Evolutionary conservation across 257 asterid species (phyloP).

Genomic region (Penstemon davidsonii): DNA sequence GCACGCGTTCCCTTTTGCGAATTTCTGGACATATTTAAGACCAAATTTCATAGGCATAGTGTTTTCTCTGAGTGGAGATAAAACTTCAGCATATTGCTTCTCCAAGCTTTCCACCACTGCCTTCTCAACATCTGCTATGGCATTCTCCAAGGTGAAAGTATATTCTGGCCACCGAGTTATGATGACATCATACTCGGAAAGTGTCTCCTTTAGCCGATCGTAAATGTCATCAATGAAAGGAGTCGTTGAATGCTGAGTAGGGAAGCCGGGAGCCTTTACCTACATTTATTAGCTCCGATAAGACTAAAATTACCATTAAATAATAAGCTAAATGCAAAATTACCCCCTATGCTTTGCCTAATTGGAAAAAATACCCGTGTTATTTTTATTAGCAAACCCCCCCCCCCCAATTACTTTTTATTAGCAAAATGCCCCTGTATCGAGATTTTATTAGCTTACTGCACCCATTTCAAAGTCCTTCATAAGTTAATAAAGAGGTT

Average conservation of each 20-base stretch:
- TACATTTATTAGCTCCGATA: slow-evolving; percentile 33
- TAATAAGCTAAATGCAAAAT: neutral
- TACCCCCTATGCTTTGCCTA: no score
- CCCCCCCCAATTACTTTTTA: no score
- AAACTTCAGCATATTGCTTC: slow-evolving; percentile 73
- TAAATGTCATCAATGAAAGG: slow-evolving; percentile 78
- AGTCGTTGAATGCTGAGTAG: slow-evolving; percentile 50
- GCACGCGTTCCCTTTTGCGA: slow-evolving; percentile 61
- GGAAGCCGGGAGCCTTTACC: slow-evolving; percentile 62
- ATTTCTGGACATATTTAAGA: slow-evolving; percentile 77
- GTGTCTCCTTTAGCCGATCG: slow-evolving; percentile 68
- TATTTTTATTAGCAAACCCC: no score
- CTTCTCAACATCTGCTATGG: slow-evolving; percentile 90
- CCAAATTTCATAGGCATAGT: slow-evolving; percentile 80
- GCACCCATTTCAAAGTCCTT: no score
- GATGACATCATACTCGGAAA: slow-evolving; percentile 72
- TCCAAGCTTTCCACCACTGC: slow-evolving; percentile 82
- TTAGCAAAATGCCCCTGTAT: no score
- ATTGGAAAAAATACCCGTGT: no score
- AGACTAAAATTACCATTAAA: neutral
- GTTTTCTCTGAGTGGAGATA: slow-evolving; percentile 80
- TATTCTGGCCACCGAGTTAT: slow-evolving; percentile 96
- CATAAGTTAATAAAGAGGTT: no score
- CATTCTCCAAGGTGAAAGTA: slow-evolving; percentile 70
- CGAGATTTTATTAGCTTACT: no score